Percentiles rank a stretch among this genome's conserved stretches.
Conservation (phyloP, 164 flowering plant species). For the Saururus chinensis region DNA sequence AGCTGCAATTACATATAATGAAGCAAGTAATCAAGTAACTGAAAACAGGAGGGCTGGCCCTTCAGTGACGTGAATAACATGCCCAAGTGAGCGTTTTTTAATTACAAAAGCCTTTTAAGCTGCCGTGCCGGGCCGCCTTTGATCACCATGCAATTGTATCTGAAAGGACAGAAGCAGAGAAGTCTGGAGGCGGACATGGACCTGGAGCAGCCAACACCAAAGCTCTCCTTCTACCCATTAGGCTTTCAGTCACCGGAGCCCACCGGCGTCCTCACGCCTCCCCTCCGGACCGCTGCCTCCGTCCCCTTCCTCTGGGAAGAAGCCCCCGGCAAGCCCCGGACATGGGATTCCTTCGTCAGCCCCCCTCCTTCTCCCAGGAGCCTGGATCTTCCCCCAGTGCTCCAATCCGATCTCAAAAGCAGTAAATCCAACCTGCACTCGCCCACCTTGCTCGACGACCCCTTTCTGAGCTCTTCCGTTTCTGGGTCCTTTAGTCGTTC, state of each 20-base stretch:
- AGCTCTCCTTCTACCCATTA: conserved; percentile 39
- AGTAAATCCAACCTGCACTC: conserved; percentile 41
- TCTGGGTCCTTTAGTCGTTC: conserved; percentile 18
- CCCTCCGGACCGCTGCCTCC: conserved; percentile 31
- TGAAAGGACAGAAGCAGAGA: too few species aligned
- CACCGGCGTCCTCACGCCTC: conserved; percentile 50
- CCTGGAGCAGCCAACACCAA: conserved; percentile 21
- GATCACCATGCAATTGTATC: too few species aligned
- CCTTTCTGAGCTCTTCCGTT: conserved; percentile 30
- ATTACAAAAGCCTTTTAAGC: too few species aligned
- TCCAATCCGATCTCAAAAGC: conserved; percentile 16
- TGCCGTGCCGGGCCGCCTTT: too few species aligned
- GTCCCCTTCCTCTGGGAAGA: conserved; percentile 83
- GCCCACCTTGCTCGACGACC: conserved; percentile 55
- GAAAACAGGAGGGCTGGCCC: too few species aligned
- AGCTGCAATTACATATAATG: too few species aligned
- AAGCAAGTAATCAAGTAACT: too few species aligned
- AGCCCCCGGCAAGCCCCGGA: conserved; percentile 64
- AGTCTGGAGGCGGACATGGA: neutral
- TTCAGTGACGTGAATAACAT: too few species aligned
- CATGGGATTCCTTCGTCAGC: neutral
- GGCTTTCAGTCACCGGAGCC: conserved; percentile 30
- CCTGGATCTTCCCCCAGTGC: conserved; percentile 60
- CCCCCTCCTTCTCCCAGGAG: conserved; percentile 1
- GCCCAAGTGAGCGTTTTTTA: too few species aligned